Evolutionary conservation across 805 yeast species (phyloP).

Genomic region (Millerozyma miso): DNA sequence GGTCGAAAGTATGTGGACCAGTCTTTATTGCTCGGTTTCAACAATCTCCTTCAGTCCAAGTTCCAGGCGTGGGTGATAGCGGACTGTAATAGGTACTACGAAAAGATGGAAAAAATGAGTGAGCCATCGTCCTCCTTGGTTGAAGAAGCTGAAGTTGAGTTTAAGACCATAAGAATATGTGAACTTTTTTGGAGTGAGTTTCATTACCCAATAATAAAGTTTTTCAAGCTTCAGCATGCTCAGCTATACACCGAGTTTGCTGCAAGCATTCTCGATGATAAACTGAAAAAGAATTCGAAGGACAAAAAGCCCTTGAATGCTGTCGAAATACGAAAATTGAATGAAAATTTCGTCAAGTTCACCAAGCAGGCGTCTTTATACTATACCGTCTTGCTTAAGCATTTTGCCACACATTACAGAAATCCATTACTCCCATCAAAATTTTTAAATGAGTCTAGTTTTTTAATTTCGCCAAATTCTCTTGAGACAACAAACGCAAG

Average conservation of each 20-base stretch:
- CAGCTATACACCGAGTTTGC: slow-evolving; percentile 15
- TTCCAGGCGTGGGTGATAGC: slow-evolving; percentile 37
- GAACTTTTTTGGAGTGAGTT: slow-evolving; percentile 58
- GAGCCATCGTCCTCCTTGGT: slow-evolving; percentile 2
- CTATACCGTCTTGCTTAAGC: slow-evolving; percentile 40
- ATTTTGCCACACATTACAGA: slow-evolving; percentile 33
- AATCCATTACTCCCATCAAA: slow-evolving; percentile 31
- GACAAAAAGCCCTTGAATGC: slow-evolving; percentile 14
- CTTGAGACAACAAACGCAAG: slow-evolving; percentile 9
- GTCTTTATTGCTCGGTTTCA: slow-evolving; percentile 45
- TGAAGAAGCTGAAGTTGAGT: slow-evolving; percentile 19
- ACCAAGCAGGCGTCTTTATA: slow-evolving; percentile 45
- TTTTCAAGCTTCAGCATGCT: slow-evolving; percentile 42
- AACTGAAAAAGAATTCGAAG: slow-evolving; percentile 12
- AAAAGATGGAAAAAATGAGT: slow-evolving; percentile 1
- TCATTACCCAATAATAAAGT: slow-evolving; percentile 61
- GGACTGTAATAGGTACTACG: slow-evolving; percentile 32
- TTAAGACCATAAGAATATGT: slow-evolving; percentile 31
- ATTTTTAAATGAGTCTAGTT: slow-evolving; percentile 26
- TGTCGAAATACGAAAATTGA: slow-evolving; percentile 56
- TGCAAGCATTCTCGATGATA: slow-evolving; percentile 9
- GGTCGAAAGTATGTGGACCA: slow-evolving; percentile 29
- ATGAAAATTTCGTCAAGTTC: slow-evolving; percentile 48
- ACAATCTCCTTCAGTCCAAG: slow-evolving; percentile 46
- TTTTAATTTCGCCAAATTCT: slow-evolving; percentile 12